A percentile compares a stretch with the other conserved stretches of the same genome.
Conservation (phyloP, 148 eudicot species). For the Rhododendron henanense region DNA sequence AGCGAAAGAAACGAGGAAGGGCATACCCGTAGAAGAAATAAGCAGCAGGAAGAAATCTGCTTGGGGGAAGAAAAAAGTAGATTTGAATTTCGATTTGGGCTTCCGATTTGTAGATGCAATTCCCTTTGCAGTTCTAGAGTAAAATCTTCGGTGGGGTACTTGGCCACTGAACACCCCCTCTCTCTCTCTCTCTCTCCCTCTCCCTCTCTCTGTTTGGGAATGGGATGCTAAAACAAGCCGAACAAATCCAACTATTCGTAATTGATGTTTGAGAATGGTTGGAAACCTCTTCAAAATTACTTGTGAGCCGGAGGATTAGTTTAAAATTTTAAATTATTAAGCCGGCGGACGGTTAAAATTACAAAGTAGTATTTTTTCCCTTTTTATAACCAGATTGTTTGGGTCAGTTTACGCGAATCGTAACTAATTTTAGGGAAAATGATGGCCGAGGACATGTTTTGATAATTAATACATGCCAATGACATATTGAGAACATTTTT, state of each 20-base stretch:
- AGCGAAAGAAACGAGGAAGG: not conserved
- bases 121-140: not conserved
- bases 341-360: too few relatives aligned
- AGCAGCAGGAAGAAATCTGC: not conserved
- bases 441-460: too few relatives aligned
- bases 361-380: too few relatives aligned
- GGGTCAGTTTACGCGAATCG: too few relatives aligned
- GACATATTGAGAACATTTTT: too few relatives aligned
- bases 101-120: not conserved
- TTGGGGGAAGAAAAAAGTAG: not conserved
- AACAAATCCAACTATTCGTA: not conserved
- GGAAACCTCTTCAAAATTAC: too few relatives aligned
- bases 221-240: not conserved
- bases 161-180: not conserved
- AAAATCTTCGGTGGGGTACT: not conserved
- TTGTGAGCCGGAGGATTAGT: too few relatives aligned
- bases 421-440: too few relatives aligned
- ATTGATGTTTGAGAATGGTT: not conserved
- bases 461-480: too few relatives aligned
- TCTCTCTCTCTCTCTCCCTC: not conserved
- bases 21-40: not conserved
- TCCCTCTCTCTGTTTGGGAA: not conserved
- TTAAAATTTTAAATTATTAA: too few relatives aligned
- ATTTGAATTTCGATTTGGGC: not conserved
- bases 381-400: too few relatives aligned